Conservation (phyloP, 2,329 filamentous ascomycete genomes). For the Emydomyces testavorans region DNA sequence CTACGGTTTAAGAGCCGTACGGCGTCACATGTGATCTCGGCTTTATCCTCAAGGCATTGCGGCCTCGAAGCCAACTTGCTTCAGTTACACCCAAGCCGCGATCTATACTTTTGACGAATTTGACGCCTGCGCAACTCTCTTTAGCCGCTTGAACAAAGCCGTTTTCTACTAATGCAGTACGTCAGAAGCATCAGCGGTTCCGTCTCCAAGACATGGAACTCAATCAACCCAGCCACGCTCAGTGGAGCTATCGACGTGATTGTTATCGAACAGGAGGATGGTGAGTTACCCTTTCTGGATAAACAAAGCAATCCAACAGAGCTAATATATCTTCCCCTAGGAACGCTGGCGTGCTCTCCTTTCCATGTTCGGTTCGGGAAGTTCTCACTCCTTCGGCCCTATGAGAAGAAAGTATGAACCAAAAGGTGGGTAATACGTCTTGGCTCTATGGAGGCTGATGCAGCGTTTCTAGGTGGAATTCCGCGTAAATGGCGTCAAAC, state of each 20-base stretch:
- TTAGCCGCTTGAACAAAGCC: neutral
- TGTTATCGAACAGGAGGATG: slow-evolving; percentile 92
- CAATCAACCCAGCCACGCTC: slow-evolving; percentile 93
- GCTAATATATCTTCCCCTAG: slow-evolving; percentile 25
- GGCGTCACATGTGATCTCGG: slow-evolving; percentile 5
- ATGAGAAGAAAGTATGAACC: slow-evolving; percentile 67
- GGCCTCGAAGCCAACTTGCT: neutral
- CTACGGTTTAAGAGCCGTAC: too few species aligned
- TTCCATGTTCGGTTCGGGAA: slow-evolving; percentile 99
- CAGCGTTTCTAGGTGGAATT: slow-evolving; percentile 63
- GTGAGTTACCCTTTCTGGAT: slow-evolving; percentile 34
- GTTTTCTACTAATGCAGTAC: slow-evolving; percentile 71
- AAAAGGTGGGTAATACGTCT: neutral
- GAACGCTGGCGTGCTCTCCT: slow-evolving; percentile 74
- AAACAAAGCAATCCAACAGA: neutral
- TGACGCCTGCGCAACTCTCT: neutral
- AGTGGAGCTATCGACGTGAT: slow-evolving; percentile 98
- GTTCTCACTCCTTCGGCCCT: slow-evolving; percentile 87
- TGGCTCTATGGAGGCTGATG: neutral
- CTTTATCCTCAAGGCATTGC: neutral
- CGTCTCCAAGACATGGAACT: slow-evolving; percentile 98
- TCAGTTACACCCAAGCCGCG: neutral
- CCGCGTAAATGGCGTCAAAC: slow-evolving; percentile 80
- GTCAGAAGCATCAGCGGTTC: slow-evolving; percentile 89
- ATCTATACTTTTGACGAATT: neutral